Evolutionary conservation across 176 grass and related monocot species (phyloP).

Genomic region (Avena atlantica): DNA sequence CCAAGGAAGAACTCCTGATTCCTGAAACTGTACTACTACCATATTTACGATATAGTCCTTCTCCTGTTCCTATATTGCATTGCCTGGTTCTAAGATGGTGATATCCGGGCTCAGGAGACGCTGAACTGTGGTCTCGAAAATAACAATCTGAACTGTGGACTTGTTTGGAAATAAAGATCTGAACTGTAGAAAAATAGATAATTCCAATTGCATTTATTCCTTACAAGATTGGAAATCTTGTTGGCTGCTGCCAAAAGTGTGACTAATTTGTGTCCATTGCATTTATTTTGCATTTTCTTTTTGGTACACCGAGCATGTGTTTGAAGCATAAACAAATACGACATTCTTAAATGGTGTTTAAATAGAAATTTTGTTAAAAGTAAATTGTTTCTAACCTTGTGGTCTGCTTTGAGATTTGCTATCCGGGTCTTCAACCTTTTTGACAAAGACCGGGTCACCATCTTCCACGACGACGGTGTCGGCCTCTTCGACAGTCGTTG

Average conservation of each 20-base stretch:
- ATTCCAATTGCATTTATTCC: neutral
- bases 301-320: neutral
- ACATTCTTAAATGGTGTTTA: neutral
- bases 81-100: too few relatives aligned
- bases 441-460: neutral
- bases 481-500: neutral
- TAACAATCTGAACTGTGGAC: neutral
- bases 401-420: neutral
- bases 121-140: neutral
- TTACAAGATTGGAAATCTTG: neutral
- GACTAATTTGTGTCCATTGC: neutral
- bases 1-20: conserved; percentile 17
- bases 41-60: neutral
- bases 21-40: neutral
- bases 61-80: accelerated
- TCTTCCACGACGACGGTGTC: neutral
- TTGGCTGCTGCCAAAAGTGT: neutral
- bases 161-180: neutral
- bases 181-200: neutral
- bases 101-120: too few relatives aligned
- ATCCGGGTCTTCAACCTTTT: neutral
- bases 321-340: neutral
- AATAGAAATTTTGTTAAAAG: neutral
- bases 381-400: neutral
- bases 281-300: neutral